Base-by-base conservation (phyloP, 1,284 basidiomycete genomes). In the Fomes fomentarius region DNA sequence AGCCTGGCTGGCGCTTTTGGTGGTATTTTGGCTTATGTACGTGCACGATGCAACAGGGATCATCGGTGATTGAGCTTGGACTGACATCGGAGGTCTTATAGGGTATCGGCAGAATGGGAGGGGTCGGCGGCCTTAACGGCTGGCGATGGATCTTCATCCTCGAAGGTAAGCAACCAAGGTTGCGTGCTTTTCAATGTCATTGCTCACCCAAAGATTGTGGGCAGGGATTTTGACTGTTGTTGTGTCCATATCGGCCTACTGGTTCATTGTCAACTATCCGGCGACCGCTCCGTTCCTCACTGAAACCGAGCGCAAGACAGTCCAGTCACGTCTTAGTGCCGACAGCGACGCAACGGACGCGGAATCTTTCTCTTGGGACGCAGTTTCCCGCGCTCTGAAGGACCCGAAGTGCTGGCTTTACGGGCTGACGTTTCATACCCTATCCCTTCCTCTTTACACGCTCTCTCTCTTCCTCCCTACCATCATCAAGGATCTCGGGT, bases 81-180 rank as follows among this genome's bases (percentile, higher is more conserved):
- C 3, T 14, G 4, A 37, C 34, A 15, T 17, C 31, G 31, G n/a
- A 15, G 17, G 14, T n/a, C 34, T 11, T 2, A 15, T 37, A 37
- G 34, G 38, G 38, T 2, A 24, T 40, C 15, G 38, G 38, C 38
- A 40, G 14, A 22, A 22, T 40, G 38, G 24, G 15, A 10, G 74
- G 70, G 0, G 68, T 75, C 0, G 70, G 69, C 4, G 66, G 70
- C 49, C 64, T 76, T 59, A 67, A 73, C 47, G 61, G 64, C 6
- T 76, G 73, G 73, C 66, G 73, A 21, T 74, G 69, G 67, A 66
- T 76, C 22, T 81, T 81, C 69, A 69, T 80, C 52, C 68, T 81
- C 38, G 80, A 81, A 57, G 80, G 79, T 47, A 68, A 72, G 19
- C 74, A 77, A 0, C 76, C 77, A 1, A n/a, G n/a, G n/a, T n/a